Evolutionary conservation across 331 rosid species (phyloP), one percentile per base, ranked within the genome.

Genomic region (Arachis monticola): DNA sequence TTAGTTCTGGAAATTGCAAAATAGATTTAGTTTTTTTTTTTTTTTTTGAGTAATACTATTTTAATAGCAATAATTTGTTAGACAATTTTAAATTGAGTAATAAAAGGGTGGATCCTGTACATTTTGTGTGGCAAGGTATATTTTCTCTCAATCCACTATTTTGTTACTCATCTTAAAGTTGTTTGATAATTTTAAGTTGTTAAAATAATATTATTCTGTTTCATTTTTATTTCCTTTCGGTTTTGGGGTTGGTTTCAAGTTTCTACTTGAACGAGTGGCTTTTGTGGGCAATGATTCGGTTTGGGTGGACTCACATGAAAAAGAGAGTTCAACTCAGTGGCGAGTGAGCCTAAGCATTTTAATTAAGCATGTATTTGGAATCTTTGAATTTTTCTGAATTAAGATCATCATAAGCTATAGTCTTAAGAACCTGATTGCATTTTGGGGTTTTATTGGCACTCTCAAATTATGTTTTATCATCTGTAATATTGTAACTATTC

Each of bases 201-300:
- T 35, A 35, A 35, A 35, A 35, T 35, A 35, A 35, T 35, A 35
- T 35, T 35, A 35, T 35, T 35, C 3, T 35, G 40, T 69, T 52
- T 6, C 8, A 11, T 50, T 11, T 12, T 12, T 17, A 2, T 8
- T 7, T 7, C 1, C n/a, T 17, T 75, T 45, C 14, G 1, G 10
- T 5, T 30, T 53, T 45, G 8, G 1, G 8, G 5, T 27, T 52
- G 14, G 60, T 68, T 64, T 73, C 51, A 46, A 10, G 60, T 68
- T 69, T 73, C 59, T 35, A 68, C 42, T 17, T 7, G 63, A 45
- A n/a, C 5, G 55, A 64, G 2, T 47, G 85, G 42, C 11, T 83
- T 67, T 30, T 6, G 8, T 73, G 87, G 92, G 90, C 90, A 66
- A 85, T 81, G 90, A 90, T 86, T 85, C 88, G 77, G 80, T 73